Base-by-base conservation (phyloP, 345 rosid genomes). In the Salix purpurea region DNA sequence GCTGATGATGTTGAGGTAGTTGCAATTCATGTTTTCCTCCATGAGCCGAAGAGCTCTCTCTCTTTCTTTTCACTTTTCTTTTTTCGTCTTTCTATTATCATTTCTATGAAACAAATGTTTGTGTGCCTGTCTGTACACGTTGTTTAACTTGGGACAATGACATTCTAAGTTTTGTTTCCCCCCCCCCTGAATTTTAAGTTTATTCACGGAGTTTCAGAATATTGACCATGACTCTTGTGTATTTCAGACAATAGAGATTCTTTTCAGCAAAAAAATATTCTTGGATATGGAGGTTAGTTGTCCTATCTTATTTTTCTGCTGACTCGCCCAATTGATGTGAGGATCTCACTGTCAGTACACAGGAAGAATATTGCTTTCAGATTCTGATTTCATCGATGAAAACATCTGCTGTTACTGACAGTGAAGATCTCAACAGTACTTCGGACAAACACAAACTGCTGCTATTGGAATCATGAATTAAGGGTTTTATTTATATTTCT, bases 171-270 rank as follows among this genome's bases (percentile, higher is more conserved):
- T 61, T 28, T 11, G 5, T 62, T 61, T 1, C 5, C 19, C 42
- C 42, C 2, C 2, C 18, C 2, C 18, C 1, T 44, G 50, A 42
- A 9, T 48, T 28, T 74, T 0, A 11, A 65, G 19, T 18, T 56
- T 74, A 4, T 58, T 21, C 3, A 23, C 56, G 75, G 75, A 70
- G 32, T 32, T 62, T 37, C 36, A 11, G 32, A 12, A 4, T 69
- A 34, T 32, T 61, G 7, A 71, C 73, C 64, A 62, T 32, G 23
- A 61, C 40, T 69, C 34, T 79, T 18, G 11, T 80, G 67, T 76
- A 64, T 82, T 85, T 40, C 96, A 96, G 99, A 93, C 94, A 1
- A 88, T 96, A 60, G 92, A 84, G 86, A 83, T 83, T 65, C 94
- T 93, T 77, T 91, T 91, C 87, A 81, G 89, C 86, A 87, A 77